Evolutionary conservation across 805 yeast genomes (phyloP), one percentile per base, ranked within the genome.

Genomic region (Candida easanensis): DNA sequence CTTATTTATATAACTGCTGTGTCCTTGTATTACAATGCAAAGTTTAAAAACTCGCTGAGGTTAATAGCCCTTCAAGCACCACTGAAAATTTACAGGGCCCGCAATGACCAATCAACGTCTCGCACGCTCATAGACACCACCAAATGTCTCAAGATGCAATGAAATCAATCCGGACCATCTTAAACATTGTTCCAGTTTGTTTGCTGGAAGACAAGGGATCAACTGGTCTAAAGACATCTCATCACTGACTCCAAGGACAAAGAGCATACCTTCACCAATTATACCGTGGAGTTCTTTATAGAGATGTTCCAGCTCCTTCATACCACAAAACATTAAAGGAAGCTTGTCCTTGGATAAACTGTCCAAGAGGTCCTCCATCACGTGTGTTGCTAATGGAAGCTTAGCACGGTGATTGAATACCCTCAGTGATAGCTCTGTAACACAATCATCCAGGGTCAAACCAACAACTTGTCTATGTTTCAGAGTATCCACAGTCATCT

Each of bases 231-330:
- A 13, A 28, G 16, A 9, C n/a, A 3, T 4, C 22, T 19, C 33
- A 10, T 3, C 15, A 5, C 22, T 11, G 6, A 33, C 33, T 4
- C 32, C 44, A 11, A 41, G 30, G 10, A 26, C 25, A 16, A 41
- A 35, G 17, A 41, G 32, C 16, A 31, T 13, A 4, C 36, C 32
- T 14, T 41, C 44, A 7, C 44, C 44, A 21, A 41, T 22, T 4
- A 19, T 15, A 3, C 9, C 21, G 18, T 14, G 21, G 6, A 41
- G 22, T 32, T 35, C 34, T 2, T 35, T 8, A 16, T 35, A 41
- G 6, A 41, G 20, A 11, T 4, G 6, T 2, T n/a, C 14, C 2
- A 41, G 27, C 9, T 35, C 35, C 25, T 23, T 36, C 43, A 39
- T 33, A n/a, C 25, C 13, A 4, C 23, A 16, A 14, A 30, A 31